phyloP scores from a whole-genome alignment of 176 grass and related monocot species.

The Tuctoria greenei region DNA sequence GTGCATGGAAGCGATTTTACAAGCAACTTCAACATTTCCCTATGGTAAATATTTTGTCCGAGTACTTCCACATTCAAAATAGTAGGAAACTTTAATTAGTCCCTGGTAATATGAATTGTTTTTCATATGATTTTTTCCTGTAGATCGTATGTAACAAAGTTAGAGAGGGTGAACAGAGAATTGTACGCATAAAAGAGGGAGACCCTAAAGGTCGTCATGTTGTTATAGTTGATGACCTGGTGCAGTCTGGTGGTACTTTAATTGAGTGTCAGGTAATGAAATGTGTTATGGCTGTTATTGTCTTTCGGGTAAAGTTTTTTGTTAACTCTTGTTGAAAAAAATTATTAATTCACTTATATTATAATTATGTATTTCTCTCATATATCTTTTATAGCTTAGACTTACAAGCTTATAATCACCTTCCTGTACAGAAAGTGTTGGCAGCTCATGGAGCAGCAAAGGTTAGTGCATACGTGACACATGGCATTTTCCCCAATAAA shows the following conservation, averaged over 20 bases:
- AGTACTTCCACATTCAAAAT: constrained; percentile 6
- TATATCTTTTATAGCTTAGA: constrained; percentile 16
- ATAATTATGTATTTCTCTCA: constrained; percentile 21
- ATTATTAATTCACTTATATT: constrained; percentile 23
- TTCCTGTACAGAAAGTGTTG: constrained; percentile 81
- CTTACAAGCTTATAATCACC: constrained; percentile 20
- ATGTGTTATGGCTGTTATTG: constrained; percentile 20
- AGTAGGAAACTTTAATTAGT: background rate
- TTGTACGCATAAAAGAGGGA: constrained; percentile 94
- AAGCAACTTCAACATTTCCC: constrained; percentile 98
- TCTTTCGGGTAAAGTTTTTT: constrained; percentile 12
- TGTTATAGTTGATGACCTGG: constrained; percentile 94
- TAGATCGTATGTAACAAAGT: constrained; percentile 95
- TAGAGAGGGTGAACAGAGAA: constrained; percentile 87
- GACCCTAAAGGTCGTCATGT: constrained; percentile 77
- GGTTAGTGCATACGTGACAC: constrained; percentile 92
- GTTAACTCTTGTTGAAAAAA: background rate
- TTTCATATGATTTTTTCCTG: constrained; percentile 23
- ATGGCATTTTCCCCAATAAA: constrained; percentile 86
- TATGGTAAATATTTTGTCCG: constrained; percentile 57
- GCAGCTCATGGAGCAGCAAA: constrained; percentile 89
- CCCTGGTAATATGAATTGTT: constrained; percentile 2
- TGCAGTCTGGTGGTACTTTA: constrained; percentile 92
- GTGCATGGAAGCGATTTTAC: constrained; percentile 94
- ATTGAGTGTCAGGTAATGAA: constrained; percentile 88